Percentiles rank a stretch among this genome's conserved stretches.
phyloP scores from a whole-genome alignment of 768 basidiomycete species.

The Boletus subparvulus region DNA sequence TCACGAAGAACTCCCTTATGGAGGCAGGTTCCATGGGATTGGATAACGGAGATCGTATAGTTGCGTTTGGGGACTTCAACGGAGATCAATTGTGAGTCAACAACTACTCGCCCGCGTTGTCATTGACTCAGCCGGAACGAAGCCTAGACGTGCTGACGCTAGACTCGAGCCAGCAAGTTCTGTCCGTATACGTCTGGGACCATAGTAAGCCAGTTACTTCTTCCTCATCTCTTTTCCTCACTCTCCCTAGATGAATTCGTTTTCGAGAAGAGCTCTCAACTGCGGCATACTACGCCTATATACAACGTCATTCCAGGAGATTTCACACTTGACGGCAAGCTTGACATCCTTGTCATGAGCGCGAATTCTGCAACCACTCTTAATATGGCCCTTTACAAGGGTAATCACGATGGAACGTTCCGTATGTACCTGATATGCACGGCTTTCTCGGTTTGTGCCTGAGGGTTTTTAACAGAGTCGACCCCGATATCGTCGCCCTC shows the following conservation, averaged over 20 bases:
- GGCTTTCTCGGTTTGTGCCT: neutral
- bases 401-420: conserved; percentile 61
- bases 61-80: conserved; percentile 94
- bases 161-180: conserved; percentile 67
- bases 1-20: conserved; percentile 77
- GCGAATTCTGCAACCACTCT: conserved; percentile 51
- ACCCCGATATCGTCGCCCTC: conserved; percentile 54
- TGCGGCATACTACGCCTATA: conserved; percentile 57
- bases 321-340: conserved; percentile 86
- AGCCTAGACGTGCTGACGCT: conserved; percentile 84
- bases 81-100: conserved; percentile 87
- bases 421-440: conserved; percentile 42
- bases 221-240: conserved; percentile 1
- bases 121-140: conserved; percentile 1
- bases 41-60: conserved; percentile 64
- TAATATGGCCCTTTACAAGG: conserved; percentile 70
- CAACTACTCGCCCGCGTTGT: neutral
- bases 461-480: conserved; percentile 8
- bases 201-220: conserved; percentile 53
- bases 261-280: conserved; percentile 49
- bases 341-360: conserved; percentile 90
- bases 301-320: conserved; percentile 90
- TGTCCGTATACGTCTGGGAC: conserved; percentile 81
- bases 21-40: conserved; percentile 80
- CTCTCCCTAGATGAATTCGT: conserved; percentile 52